Conservation (phyloP, 805 yeast genomes). For the Brettanomyces custersianus region DNA sequence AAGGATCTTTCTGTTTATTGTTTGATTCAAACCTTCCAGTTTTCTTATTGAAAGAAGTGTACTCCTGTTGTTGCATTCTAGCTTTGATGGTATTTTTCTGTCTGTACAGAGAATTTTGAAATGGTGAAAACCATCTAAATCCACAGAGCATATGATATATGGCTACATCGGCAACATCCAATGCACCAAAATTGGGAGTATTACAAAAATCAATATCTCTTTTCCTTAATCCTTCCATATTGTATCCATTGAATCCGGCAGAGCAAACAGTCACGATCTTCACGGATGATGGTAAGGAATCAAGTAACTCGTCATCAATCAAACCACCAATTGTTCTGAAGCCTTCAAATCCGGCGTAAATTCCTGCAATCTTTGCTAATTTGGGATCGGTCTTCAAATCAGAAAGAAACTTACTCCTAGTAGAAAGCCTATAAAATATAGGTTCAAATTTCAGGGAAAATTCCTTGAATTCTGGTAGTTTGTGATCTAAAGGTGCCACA, state of each 20-base stretch:
- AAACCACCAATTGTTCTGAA: conserved; percentile 37
- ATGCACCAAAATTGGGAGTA: conserved; percentile 50
- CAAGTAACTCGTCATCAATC: conserved; percentile 29
- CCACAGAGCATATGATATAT: conserved; percentile 47
- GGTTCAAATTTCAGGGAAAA: conserved; percentile 34
- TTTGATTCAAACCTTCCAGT: neutral
- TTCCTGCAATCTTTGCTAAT: conserved; percentile 32
- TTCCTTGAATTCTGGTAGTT: conserved; percentile 35
- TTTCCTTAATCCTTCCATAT: conserved; percentile 26
- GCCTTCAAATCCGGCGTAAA: conserved; percentile 46
- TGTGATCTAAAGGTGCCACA: conserved; percentile 40
- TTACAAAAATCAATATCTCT: conserved; percentile 47
- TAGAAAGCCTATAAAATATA: conserved; percentile 30
- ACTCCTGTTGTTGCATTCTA: conserved; percentile 1
- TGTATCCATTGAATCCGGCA: conserved; percentile 41
- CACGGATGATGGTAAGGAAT: conserved; percentile 31
- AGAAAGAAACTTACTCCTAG: conserved; percentile 29
- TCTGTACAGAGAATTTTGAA: conserved; percentile 33
- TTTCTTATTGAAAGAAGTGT: neutral
- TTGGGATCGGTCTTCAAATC: conserved; percentile 29
- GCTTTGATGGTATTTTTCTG: conserved; percentile 18
- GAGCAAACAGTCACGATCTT: conserved; percentile 46
- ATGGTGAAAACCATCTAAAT: conserved; percentile 47
- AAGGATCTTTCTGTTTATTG: conserved; percentile 6
- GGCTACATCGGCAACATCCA: conserved; percentile 68